Evolutionary conservation across 2,329 filamentous ascomycete genomes (phyloP).

Genomic region (Aureobasidium sp.): DNA sequence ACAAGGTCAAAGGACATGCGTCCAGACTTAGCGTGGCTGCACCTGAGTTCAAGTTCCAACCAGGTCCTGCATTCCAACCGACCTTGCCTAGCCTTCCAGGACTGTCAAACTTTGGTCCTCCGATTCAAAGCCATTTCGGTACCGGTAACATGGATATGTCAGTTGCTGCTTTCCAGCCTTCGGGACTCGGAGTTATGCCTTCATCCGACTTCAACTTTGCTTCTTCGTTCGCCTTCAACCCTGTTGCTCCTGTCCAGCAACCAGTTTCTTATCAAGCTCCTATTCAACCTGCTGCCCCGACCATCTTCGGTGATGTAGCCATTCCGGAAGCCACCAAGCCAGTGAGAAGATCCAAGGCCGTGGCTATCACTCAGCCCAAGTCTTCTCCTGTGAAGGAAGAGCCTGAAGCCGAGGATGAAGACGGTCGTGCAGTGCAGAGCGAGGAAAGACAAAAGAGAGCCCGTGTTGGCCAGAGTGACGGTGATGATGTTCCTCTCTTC

Average conservation of each 20-base stretch:
- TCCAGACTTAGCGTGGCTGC: slow-evolving; percentile 84
- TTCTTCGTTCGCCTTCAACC: slow-evolving; percentile 20
- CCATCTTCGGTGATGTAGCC: slow-evolving; percentile 36
- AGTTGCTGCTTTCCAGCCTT: slow-evolving; percentile 29
- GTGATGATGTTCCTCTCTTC: slow-evolving; percentile 67
- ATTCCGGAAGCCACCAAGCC: slow-evolving; percentile 61
- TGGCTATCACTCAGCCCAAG: slow-evolving; percentile 59
- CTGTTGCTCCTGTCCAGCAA: slow-evolving; percentile 18
- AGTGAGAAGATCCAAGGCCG: slow-evolving; percentile 66
- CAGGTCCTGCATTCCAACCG: slow-evolving; percentile 38
- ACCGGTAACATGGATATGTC: slow-evolving; percentile 53
- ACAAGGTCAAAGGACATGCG: slow-evolving; percentile 12
- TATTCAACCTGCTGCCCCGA: slow-evolving; percentile 25
- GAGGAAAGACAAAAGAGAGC: slow-evolving; percentile 68
- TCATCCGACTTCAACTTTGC: slow-evolving; percentile 30
- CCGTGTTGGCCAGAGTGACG: slow-evolving; percentile 53
- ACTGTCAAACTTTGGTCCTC: neutral
- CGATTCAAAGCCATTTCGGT: slow-evolving; percentile 16
- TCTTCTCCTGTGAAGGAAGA: slow-evolving; percentile 16
- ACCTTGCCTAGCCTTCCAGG: slow-evolving; percentile 11
- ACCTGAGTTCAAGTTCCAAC: slow-evolving; percentile 77
- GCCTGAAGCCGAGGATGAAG: slow-evolving; percentile 43
- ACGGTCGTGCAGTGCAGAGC: slow-evolving; percentile 53
- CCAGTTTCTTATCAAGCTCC: slow-evolving; percentile 24
- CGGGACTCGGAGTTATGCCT: slow-evolving; percentile 15